A percentile compares a stretch with the other conserved stretches of the same genome.
Conservation (phyloP, 2,329 filamentous ascomycete genomes). For the Ceratocystis destructans region DNA sequence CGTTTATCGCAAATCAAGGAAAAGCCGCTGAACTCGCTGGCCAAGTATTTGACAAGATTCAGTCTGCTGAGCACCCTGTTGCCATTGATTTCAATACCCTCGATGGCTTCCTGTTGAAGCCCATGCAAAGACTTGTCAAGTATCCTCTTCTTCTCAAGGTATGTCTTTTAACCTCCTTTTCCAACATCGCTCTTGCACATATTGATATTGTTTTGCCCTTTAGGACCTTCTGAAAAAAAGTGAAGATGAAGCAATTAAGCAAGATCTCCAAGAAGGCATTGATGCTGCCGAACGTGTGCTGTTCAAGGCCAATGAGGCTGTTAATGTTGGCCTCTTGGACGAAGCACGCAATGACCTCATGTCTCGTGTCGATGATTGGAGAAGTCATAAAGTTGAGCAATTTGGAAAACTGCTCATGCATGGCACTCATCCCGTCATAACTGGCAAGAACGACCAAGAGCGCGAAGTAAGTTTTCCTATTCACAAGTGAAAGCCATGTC, state of each 20-base stretch:
- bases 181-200: slow-evolving; percentile 21
- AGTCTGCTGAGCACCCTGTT: slow-evolving; percentile 59
- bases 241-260: slow-evolving; percentile 54
- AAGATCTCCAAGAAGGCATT: slow-evolving; percentile 63
- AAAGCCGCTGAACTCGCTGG: slow-evolving; percentile 78
- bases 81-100: slow-evolving; percentile 77
- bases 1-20: slow-evolving; percentile 92
- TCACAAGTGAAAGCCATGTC: no score
- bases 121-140: slow-evolving; percentile 89
- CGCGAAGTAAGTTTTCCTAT: slow-evolving; percentile 55
- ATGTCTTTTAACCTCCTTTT: slow-evolving; percentile 22
- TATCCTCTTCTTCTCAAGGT: slow-evolving; percentile 84
- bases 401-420: slow-evolving; percentile 82
- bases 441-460: slow-evolving; percentile 77
- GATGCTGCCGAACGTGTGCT: slow-evolving; percentile 71
- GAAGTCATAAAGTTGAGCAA: slow-evolving; percentile 76
- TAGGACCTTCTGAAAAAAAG: slow-evolving; percentile 80
- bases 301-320: slow-evolving; percentile 75
- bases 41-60: slow-evolving; percentile 76
- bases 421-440: slow-evolving; percentile 83
- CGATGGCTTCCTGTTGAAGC: slow-evolving; percentile 87
- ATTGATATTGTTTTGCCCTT: slow-evolving; percentile 19
- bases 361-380: slow-evolving; percentile 87
- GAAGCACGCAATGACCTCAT: slow-evolving; percentile 75
- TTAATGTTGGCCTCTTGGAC: slow-evolving; percentile 72